Base-by-base conservation (phyloP, 257 asterid species). In the Solanum etuberosum region DNA sequence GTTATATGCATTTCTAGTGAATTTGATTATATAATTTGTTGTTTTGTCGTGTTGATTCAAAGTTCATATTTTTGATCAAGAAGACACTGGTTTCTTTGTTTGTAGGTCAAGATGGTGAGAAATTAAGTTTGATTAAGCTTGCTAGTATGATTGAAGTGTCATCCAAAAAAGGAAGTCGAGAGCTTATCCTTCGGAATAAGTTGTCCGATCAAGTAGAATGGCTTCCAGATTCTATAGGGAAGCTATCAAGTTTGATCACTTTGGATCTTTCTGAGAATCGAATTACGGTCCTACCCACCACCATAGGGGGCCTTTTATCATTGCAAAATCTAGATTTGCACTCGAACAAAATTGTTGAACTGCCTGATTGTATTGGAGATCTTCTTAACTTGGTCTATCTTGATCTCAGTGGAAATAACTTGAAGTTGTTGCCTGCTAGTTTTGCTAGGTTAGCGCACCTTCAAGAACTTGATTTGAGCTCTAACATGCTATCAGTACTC, bases 161-260 rank as follows among this genome's bases (percentile, higher is more conserved):
- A 21, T 94, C 97, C 2, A 96, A 95, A 94, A 96, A 93, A 88
- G 97, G 94, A 86, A 94, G 91, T 54, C 86, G 74, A 81, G 94
- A 95, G 83, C 93, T 96, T 35, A 90, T 67, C 63, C 96, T 96
- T 40, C 90, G 83, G 73, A 94, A 91, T 34, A 95, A 89, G 86
- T 90, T 96, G 90, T 87, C 92, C 11, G 99, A 96, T 31, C 99
- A 95, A 77, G 88, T 95, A 15, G 98, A 95, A 48, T 96, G 99
- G 99, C 94, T 96, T 89, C 99, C 99, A 21, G 99, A 96, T 93
- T 95, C 98, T 9, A 88, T 96, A 65, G 96, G 99, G 89, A 96
- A 96, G 90, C 93, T 96, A 25, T 90, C 96, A 12, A 89, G 92
- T 87, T 91, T 95, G 93, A 89, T 90, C 85, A 88, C 92, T 2